Evolutionary conservation across 805 yeast genomes (phyloP).

Genomic region (Ogataea paradorogensis): DNA sequence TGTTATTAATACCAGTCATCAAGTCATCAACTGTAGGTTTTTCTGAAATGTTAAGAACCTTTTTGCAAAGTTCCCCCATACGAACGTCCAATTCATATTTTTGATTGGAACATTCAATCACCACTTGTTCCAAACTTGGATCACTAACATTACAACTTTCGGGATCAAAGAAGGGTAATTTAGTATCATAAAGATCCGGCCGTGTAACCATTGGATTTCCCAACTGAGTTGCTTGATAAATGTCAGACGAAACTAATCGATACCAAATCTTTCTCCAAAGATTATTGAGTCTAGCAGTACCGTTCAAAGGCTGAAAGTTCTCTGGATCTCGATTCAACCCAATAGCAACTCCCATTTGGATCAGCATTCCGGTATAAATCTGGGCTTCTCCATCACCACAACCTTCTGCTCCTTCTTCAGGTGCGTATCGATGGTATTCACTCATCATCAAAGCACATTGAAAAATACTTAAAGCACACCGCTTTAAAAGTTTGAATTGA

Average conservation of each 20-base stretch:
- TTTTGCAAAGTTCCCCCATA: slow-evolving; percentile 34
- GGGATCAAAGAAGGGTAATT: slow-evolving; percentile 41
- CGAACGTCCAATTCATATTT: slow-evolving; percentile 32
- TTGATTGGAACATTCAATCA: slow-evolving; percentile 33
- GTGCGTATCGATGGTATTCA: slow-evolving; percentile 47
- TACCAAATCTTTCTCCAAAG: slow-evolving; percentile 62
- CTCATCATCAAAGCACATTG: slow-evolving; percentile 54
- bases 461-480: slow-evolving; percentile 48
- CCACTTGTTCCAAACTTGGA: slow-evolving; percentile 40
- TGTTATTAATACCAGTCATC: slow-evolving; percentile 31
- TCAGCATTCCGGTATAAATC: slow-evolving; percentile 50
- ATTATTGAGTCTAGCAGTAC: slow-evolving; percentile 33
- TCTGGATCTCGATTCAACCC: slow-evolving; percentile 71
- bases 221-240: slow-evolving; percentile 41
- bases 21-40: slow-evolving; percentile 39
- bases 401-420: slow-evolving; percentile 54
- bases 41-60: slow-evolving; percentile 40
- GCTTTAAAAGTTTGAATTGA: slow-evolving; percentile 49
- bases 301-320: slow-evolving; percentile 33
- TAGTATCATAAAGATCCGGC: slow-evolving; percentile 47
- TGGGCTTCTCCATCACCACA: slow-evolving; percentile 58
- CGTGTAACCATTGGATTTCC: slow-evolving; percentile 46
- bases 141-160: slow-evolving; percentile 37
- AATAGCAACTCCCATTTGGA: slow-evolving; percentile 65
- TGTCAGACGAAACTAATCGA: slow-evolving; percentile 44